Evolutionary conservation across 768 basidiomycete genomes (phyloP), one percentile per base, ranked within the genome.

Genomic region (Trametes sanguinea): DNA sequence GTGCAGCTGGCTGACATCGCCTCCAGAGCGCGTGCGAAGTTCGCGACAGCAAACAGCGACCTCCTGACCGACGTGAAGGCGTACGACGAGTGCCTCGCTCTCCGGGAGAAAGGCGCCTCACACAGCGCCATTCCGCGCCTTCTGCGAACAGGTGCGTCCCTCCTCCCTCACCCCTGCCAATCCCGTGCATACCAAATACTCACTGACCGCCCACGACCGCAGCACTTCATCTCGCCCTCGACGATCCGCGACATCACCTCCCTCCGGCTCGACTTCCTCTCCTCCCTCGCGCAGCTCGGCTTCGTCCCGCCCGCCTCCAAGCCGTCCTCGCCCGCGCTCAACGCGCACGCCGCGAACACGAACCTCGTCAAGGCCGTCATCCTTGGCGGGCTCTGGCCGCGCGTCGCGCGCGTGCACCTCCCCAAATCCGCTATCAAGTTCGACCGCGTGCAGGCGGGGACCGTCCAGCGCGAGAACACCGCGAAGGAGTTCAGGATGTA

Each of bases 371-470:
- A 96, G 73, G 85, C 86, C 6, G 83, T 95, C 63, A 80, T 97
- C 37, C 83, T 94, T 11, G 94, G 92, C 7, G 94, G 93, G 2
- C 80, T 96, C 22, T 95, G 92, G 84, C 94, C 93, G 2, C 85
- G 88, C 32, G 83, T 95, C 51, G 92, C 88, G 0, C 84, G 85
- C 53, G 85, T 95, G 27, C 81, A 85, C 63, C 80, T 95, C 22
- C 94, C 92, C 1, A 77, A 79, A 58, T 84, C 85, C 14, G 86
- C 84, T 8, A 84, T 89, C 70, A 90, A 90, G 72, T 98, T 92
- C 70, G 92, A 95, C 76, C 85, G 88, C 68, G 83, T 94, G 1
- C 88, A 91, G 64, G 85, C 85, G 6, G 95, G 95, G 1, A 85
- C 93, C 0, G 80, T 96, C 9, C 89, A 89, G 67, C 87, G 92